Conservation (phyloP, 805 yeast genomes). For the Barnettozyma pratensis region DNA sequence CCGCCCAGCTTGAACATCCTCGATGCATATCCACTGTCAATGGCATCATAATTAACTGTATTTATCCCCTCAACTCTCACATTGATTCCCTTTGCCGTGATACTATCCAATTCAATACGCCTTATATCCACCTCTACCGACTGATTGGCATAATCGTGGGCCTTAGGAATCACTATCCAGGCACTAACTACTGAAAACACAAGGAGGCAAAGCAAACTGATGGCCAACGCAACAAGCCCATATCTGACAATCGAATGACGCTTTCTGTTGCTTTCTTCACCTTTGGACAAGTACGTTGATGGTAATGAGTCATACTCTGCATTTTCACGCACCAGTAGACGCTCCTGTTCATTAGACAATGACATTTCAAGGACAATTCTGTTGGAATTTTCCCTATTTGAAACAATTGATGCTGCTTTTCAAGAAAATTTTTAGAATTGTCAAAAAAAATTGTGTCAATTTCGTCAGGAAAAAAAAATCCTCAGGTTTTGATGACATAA, state of each 20-base stretch:
- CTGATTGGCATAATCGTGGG: conserved; percentile 28
- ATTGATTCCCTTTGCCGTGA: conserved; percentile 29
- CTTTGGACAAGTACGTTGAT: not conserved
- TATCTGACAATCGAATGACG: not conserved
- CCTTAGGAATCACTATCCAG: conserved; percentile 13
- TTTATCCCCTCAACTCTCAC: conserved; percentile 28
- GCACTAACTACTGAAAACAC: conserved; percentile 3
- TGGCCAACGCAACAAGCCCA: not conserved
- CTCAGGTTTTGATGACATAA: conserved; percentile 1
- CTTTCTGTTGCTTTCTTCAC: not conserved
- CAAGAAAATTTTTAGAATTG: no score
- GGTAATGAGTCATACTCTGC: not conserved
- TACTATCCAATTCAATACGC: conserved; percentile 26
- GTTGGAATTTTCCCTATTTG: no score
- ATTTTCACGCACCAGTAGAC: not conserved
- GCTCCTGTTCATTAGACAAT: not conserved
- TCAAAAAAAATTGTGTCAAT: no score
- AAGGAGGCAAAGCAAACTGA: not conserved
- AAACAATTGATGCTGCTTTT: no score
- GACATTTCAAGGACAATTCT: no score
- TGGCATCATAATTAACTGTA: conserved; percentile 27
- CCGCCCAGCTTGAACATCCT: conserved; percentile 31
- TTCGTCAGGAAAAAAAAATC: conserved; percentile 1
- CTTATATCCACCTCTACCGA: conserved; percentile 29
- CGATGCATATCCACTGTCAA: conserved; percentile 25